Evolutionary conservation across 1,284 basidiomycete genomes (phyloP).

Genomic region (Cystobasidium sp.): DNA sequence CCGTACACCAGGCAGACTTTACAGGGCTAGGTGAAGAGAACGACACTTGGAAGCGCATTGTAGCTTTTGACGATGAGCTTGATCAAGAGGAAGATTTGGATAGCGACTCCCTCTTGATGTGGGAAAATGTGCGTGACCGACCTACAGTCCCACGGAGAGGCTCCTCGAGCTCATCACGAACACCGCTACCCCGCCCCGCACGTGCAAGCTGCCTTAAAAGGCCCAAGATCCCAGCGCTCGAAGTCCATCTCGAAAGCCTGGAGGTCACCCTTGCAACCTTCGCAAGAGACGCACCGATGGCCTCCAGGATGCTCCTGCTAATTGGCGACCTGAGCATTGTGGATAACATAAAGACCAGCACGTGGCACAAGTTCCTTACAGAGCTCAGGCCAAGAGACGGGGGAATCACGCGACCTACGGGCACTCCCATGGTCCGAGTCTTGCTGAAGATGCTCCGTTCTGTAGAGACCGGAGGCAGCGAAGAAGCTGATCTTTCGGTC

Average conservation of each 20-base stretch:
- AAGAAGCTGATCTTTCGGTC: slow-evolving; percentile 79
- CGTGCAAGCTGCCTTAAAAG: slow-evolving; percentile 11
- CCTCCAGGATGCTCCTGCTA: slow-evolving; percentile 57
- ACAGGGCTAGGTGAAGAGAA: slow-evolving; percentile 63
- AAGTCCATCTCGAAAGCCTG: slow-evolving; percentile 60
- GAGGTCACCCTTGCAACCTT: slow-evolving; percentile 59
- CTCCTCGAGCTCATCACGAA: background rate
- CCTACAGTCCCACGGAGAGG: slow-evolving; percentile 11
- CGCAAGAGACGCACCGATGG: slow-evolving; percentile 44
- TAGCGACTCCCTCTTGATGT: background rate
- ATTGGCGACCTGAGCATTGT: slow-evolving; percentile 76
- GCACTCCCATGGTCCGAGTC: slow-evolving; percentile 88
- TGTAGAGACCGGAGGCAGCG: slow-evolving; percentile 63
- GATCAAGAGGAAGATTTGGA: slow-evolving; percentile 65
- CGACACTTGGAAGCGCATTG: slow-evolving; percentile 76
- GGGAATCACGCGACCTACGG: slow-evolving; percentile 84
- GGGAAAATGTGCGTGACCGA: slow-evolving; percentile 25
- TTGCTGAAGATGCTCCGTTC: slow-evolving; percentile 72
- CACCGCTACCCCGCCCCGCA: background rate
- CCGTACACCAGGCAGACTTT: slow-evolving; percentile 41
- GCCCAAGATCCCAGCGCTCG: slow-evolving; percentile 26
- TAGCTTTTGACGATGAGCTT: slow-evolving; percentile 83
- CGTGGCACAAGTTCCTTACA: slow-evolving; percentile 96
- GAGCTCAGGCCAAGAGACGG: slow-evolving; percentile 76
- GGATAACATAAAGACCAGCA: slow-evolving; percentile 97